Percentiles rank a stretch among this genome's conserved stretches.
Conservation (phyloP, 2,329 filamentous ascomycete genomes). For the Hypoxylon sp. region DNA sequence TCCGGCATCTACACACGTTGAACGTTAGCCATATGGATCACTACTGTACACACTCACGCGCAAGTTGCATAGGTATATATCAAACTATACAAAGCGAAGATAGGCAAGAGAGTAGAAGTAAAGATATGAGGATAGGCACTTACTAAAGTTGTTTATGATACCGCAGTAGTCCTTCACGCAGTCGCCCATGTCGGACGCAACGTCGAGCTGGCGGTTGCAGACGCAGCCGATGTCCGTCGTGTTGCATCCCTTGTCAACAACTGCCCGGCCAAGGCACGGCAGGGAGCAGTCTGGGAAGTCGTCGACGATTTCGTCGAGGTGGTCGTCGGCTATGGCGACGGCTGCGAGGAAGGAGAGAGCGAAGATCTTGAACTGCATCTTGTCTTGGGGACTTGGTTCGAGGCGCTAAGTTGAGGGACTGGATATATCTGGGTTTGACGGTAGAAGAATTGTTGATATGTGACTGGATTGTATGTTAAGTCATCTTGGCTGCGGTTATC, state of each 20-base stretch:
- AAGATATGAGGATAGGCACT: background rate
- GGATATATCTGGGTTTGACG: background rate
- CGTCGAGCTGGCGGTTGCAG: slow-evolving; percentile 12
- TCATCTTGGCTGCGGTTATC: background rate
- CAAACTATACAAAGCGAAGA: too few species aligned
- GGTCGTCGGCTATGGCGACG: slow-evolving; percentile 15
- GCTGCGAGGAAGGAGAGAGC: slow-evolving; percentile 15
- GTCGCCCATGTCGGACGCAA: slow-evolving; percentile 5
- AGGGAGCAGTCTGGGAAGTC: slow-evolving; percentile 21
- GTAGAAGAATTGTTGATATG: background rate
- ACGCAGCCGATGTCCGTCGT: slow-evolving; percentile 20
- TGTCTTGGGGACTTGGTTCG: background rate
- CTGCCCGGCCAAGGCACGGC: slow-evolving; percentile 9
- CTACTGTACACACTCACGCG: too few species aligned
- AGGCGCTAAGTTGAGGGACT: background rate
- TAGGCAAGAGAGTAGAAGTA: background rate
- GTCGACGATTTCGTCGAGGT: slow-evolving; percentile 18
- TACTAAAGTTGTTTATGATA: background rate
- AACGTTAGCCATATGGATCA: too few species aligned
- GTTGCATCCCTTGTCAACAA: slow-evolving; percentile 8
- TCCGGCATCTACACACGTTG: background rate
- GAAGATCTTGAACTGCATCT: slow-evolving; percentile 15
- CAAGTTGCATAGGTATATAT: too few species aligned
- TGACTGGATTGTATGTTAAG: background rate
- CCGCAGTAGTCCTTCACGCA: slow-evolving; percentile 10